These are phyloP conservation scores for Populus hybrid DNA, from an alignment of 441 rosid genomes.

Conservation along the genomic window DNA sequence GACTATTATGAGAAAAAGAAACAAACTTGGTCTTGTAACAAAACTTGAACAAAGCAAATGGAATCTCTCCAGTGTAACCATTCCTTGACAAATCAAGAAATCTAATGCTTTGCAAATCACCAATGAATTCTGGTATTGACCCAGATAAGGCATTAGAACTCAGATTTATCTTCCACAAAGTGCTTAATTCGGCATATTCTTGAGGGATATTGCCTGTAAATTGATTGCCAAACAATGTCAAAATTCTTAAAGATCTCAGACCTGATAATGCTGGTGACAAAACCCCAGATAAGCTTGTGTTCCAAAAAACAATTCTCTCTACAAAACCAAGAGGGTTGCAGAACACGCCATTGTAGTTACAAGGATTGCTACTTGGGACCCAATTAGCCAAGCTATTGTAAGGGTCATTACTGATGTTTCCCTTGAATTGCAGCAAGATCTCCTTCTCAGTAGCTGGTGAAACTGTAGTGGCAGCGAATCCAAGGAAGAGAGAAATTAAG, in stretches of 20 bases:
- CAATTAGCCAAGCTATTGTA: slow-evolving; percentile 61
- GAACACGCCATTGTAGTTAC: slow-evolving; percentile 67
- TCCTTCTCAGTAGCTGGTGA: slow-evolving; percentile 61
- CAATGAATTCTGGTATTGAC: slow-evolving; percentile 79
- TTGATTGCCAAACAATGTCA: slow-evolving; percentile 82
- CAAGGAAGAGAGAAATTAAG: neutral
- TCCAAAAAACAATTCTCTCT: slow-evolving; percentile 89
- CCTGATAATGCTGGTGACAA: slow-evolving; percentile 69
- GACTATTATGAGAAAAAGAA: slow-evolving; percentile 62
- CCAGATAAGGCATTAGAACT: slow-evolving; percentile 89
- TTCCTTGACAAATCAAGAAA: slow-evolving; percentile 90
- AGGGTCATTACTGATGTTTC: slow-evolving; percentile 65
- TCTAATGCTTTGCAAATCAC: slow-evolving; percentile 71
- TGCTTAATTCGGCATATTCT: slow-evolving; percentile 58
- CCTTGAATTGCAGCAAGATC: slow-evolving; percentile 81
- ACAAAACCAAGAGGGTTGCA: slow-evolving; percentile 71
- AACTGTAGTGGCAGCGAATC: slow-evolving; percentile 14
- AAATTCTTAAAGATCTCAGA: slow-evolving; percentile 61
- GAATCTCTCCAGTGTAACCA: slow-evolving; percentile 59
- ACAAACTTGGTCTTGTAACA: slow-evolving; percentile 78
- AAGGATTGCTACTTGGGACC: slow-evolving; percentile 55
- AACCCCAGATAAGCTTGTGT: slow-evolving; percentile 65
- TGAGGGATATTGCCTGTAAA: slow-evolving; percentile 75
- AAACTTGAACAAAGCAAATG: slow-evolving; percentile 55
- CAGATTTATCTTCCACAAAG: slow-evolving; percentile 88